A percentile compares a stretch with the other conserved stretches of the same genome.
Conservation (phyloP, 192 early-diverging fungal genomes). For the Backusella australiensis region DNA sequence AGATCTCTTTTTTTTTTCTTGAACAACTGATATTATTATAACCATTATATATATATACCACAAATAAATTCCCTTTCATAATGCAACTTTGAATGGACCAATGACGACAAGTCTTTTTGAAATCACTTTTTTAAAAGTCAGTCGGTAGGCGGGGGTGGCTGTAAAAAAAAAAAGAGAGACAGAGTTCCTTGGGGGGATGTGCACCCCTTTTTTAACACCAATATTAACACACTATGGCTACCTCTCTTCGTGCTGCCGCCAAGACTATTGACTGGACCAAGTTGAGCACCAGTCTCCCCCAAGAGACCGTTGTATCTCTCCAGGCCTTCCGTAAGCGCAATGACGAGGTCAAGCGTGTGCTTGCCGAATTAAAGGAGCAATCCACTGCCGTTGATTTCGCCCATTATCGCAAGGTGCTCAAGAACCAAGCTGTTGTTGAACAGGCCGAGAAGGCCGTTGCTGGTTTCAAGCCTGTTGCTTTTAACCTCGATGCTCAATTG, state of each 20-base stretch:
- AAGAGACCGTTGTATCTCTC: constrained; percentile 86
- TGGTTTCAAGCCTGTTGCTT: constrained; percentile 76
- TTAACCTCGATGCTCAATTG: constrained; percentile 85
- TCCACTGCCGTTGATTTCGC: constrained; percentile 84
- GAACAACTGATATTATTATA: neutral
- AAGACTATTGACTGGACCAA: constrained; percentile 86
- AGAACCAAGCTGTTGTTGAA: constrained; percentile 89
- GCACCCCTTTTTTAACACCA: neutral
- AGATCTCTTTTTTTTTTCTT: neutral
- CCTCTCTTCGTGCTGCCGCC: constrained; percentile 60
- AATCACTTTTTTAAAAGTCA: neutral
- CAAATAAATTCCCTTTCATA: neutral
- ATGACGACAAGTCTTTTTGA: neutral
- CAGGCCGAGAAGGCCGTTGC: constrained; percentile 86
- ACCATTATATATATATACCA: neutral
- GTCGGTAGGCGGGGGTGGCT: neutral
- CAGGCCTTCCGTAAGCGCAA: constrained; percentile 94
- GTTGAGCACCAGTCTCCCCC: constrained; percentile 76
- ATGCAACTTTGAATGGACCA: neutral
- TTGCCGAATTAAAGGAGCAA: constrained; percentile 82
- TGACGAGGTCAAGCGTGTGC: constrained; percentile 81
- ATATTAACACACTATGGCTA: constrained; percentile 4
- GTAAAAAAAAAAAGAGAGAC: neutral
- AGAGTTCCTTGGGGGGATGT: neutral
- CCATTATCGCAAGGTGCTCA: constrained; percentile 81